Evolutionary conservation across 345 rosid genomes (phyloP).

Genomic region (Fremontodendron californicum): DNA sequence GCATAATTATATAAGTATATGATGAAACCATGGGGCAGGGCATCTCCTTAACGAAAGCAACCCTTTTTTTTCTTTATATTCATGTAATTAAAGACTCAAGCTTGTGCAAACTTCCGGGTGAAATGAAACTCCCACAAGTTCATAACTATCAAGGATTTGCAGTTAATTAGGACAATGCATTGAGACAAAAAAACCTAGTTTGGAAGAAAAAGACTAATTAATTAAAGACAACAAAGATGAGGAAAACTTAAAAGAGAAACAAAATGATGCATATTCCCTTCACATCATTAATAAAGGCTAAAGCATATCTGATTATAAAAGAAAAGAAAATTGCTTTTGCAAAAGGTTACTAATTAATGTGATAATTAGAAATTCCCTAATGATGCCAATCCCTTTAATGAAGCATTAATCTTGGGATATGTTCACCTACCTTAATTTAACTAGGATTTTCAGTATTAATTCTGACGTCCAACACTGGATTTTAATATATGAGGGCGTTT

Average conservation of each 20-base stretch:
- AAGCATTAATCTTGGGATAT: slow-evolving; percentile 7
- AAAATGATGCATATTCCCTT: slow-evolving; percentile 6
- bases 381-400: neutral
- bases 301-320: neutral
- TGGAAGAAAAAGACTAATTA: neutral
- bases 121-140: neutral
- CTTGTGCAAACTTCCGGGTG: neutral
- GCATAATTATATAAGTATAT: no score
- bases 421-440: neutral
- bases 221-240: neutral
- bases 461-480: neutral
- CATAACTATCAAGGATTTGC: neutral
- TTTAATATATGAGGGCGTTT: no score
- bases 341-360: neutral
- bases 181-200: slow-evolving; percentile 4
- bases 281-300: slow-evolving; percentile 4
- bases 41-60: no score
- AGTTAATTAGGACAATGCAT: neutral
- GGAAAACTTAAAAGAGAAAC: neutral
- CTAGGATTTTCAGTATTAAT: neutral
- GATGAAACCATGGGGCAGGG: no score
- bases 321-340: neutral
- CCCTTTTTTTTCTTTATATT: no score
- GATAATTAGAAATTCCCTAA: neutral
- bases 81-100: neutral